phyloP scores from a whole-genome alignment of 1,139 yeast genomes.

The Saccharomyces hybrid region DNA sequence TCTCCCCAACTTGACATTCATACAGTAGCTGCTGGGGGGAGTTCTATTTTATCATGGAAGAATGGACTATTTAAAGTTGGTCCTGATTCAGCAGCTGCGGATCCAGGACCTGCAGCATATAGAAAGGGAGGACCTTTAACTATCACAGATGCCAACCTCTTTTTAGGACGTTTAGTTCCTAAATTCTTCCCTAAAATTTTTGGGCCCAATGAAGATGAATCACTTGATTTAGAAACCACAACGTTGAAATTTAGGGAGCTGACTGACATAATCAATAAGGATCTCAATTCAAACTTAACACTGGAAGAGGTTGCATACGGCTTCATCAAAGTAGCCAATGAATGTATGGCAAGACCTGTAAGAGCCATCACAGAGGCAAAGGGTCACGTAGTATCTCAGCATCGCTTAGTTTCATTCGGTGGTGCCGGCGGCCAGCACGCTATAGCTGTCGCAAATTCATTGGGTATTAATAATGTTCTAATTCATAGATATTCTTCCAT shows the following conservation, averaged over 20 bases:
- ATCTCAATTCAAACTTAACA: constrained; percentile 31
- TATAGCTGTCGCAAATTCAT: constrained; percentile 42
- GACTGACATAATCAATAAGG: constrained; percentile 38
- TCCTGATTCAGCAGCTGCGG: constrained; percentile 55
- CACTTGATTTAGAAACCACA: constrained; percentile 40
- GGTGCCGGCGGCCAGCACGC: constrained; percentile 58
- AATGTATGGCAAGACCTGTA: constrained; percentile 50
- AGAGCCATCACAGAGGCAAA: constrained; percentile 49
- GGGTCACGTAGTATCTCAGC: constrained; percentile 41
- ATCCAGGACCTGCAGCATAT: constrained; percentile 57
- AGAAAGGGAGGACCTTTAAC: constrained; percentile 54
- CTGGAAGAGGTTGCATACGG: constrained; percentile 47
- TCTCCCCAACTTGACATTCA: constrained; percentile 52
- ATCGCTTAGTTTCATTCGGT: constrained; percentile 47
- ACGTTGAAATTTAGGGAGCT: constrained; percentile 36
- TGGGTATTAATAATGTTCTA: constrained; percentile 41
- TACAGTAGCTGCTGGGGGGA: constrained; percentile 59
- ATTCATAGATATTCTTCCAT: constrained; percentile 49
- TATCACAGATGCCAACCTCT: constrained; percentile 50
- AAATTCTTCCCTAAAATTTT: constrained; percentile 51
- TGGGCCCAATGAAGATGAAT: constrained; percentile 49
- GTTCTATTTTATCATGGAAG: constrained; percentile 45
- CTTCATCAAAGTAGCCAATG: constrained; percentile 47
- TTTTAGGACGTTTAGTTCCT: constrained; percentile 47
- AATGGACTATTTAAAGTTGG: constrained; percentile 53